Base-by-base conservation (phyloP, 2,329 filamentous ascomycete genomes). In the Capronia epimyces region DNA sequence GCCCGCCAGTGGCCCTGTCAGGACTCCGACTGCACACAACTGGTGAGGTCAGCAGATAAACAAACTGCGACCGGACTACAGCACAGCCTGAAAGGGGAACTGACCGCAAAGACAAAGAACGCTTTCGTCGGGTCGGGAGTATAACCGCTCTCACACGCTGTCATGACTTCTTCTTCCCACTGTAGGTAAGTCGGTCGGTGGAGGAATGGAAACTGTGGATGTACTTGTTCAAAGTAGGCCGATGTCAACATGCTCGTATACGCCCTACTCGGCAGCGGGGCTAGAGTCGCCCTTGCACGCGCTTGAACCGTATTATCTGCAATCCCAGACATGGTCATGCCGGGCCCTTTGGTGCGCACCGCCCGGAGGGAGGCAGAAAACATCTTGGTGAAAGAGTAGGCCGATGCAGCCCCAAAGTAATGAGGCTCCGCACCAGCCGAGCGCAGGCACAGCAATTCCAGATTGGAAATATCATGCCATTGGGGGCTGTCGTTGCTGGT, bases 201-300 rank as follows among this genome's bases (percentile, higher is more conserved):
- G 1, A 71, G 55, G 43, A 70, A 70, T 0, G 67, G 67, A 40
- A 69, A 71, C 43, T 70, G 67, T 0, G 65, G 56, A 34, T 70
- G 67, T 8, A 71, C 66, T 20, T 68, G 67, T 29, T 65, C 55
- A 45, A 71, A 71, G 47, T 68, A 71, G 3, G 68, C 67, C 6
- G 16, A 32, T 34, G 59, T 54, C 1, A 53, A 22, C 32, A 45
- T 49, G 15, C 21, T 45, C 6, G 24, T 31, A n/a, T 31, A 6
- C 21, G 44, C 24, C 48, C 49, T 43, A 34, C 24, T 43, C 10
- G 50, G 40, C 20, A 49, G 22, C 10, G 47, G 47, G 24, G 40
- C 40, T 12, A 29, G 47, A 6, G 47, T 39, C 3, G 47, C 13
- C 13, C 12, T 22, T 10, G 32, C 3, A 3, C 49, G 43, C 9